These are phyloP conservation scores for Pythium phragmitis DNA, from an alignment of 352 stramenopile species.

Conservation along the genomic window DNA sequence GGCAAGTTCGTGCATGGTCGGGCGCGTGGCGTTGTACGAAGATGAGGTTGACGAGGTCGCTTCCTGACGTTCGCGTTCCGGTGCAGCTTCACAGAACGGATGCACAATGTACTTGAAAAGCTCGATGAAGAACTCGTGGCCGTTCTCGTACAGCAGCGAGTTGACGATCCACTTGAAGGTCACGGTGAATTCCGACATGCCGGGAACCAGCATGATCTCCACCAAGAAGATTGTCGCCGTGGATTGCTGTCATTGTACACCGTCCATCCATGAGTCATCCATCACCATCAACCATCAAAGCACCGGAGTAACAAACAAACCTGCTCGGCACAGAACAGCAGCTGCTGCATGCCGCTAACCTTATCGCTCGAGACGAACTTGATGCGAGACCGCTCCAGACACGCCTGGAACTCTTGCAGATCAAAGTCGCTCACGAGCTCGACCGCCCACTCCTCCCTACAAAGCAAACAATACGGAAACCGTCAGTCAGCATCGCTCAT, in stretches of 20 bases:
- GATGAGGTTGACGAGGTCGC: conserved; percentile 10
- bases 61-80: conserved; percentile 11
- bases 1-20: conserved; percentile 20
- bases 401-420: conserved; percentile 48
- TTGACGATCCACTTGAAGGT: conserved; percentile 90
- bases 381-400: conserved; percentile 66
- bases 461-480: conserved; percentile 7
- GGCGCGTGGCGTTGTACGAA: conserved; percentile 12
- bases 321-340: conserved; percentile 80
- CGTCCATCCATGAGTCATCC: conserved; percentile 11
- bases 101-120: conserved; percentile 73
- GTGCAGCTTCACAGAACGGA: conserved; percentile 44
- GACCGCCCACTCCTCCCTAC: conserved; percentile 73
- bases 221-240: conserved; percentile 83
- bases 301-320: conserved; percentile 26
- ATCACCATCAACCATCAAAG: background rate
- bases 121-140: conserved; percentile 78
- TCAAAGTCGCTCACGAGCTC: conserved; percentile 60
- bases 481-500: background rate
- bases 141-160: conserved; percentile 83
- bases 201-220: conserved; percentile 77
- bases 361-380: conserved; percentile 70
- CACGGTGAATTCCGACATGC: conserved; percentile 73
- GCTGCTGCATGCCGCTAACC: conserved; percentile 75
- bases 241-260: conserved; percentile 37